Evolutionary conservation across 2,329 filamentous ascomycete species (phyloP).

Genomic region (Calonectria pteridis): DNA sequence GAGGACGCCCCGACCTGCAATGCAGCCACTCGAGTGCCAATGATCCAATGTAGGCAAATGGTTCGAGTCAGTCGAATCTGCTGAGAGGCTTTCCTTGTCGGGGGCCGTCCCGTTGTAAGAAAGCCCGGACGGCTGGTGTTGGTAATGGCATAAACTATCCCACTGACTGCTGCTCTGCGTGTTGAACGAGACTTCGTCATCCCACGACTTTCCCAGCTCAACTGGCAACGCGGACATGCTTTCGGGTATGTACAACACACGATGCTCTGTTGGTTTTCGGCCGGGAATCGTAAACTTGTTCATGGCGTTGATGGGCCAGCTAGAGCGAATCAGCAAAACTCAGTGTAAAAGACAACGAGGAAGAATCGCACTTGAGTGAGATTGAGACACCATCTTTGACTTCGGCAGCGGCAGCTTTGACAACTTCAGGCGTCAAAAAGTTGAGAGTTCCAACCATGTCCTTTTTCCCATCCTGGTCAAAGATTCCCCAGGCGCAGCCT

Average conservation of each 20-base stretch:
- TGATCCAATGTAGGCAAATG: conserved; percentile 32
- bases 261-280: conserved; percentile 53
- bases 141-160: conserved; percentile 64
- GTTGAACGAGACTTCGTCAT: conserved; percentile 66
- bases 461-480: conserved; percentile 57
- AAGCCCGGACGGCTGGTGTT: conserved; percentile 56
- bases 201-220: conserved; percentile 48
- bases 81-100: conserved; percentile 47
- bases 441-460: conserved; percentile 65
- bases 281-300: conserved; percentile 50
- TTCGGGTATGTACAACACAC: conserved; percentile 48
- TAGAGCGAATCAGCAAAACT: not conserved
- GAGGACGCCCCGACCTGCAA: conserved; percentile 67
- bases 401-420: conserved; percentile 35
- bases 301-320: conserved; percentile 6
- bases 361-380: conserved; percentile 59
- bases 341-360: not conserved
- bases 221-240: conserved; percentile 24
- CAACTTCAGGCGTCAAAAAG: conserved; percentile 60
- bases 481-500: conserved; percentile 64
- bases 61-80: conserved; percentile 44
- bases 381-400: conserved; percentile 57
- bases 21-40: conserved; percentile 63
- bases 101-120: conserved; percentile 65
- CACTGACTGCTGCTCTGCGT: conserved; percentile 67